phyloP scores from a whole-genome alignment of 495 filamentous ascomycete species.

The Parathielavia hyrcaniae region DNA sequence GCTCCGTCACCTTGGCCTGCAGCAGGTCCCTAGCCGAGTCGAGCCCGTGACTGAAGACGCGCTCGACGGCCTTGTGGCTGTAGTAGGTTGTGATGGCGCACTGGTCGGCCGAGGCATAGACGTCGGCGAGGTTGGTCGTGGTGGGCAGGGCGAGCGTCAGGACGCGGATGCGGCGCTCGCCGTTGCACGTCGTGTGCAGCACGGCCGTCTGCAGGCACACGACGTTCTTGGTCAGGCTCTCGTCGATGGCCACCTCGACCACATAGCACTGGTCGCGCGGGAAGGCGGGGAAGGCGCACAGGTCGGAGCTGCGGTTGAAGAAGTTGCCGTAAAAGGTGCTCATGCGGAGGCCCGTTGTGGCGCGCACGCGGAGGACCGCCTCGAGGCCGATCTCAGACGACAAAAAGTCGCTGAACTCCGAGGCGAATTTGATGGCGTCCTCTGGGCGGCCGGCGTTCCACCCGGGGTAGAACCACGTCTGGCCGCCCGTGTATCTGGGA shows the following conservation, averaged over 20 bases:
- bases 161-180: constrained; percentile 88
- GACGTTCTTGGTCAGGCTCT: constrained; percentile 84
- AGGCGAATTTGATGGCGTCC: constrained; percentile 95
- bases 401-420: constrained; percentile 92
- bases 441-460: constrained; percentile 92
- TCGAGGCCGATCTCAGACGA: constrained; percentile 94
- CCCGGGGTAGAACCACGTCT: constrained; percentile 97
- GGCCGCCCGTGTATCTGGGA: constrained; percentile 91
- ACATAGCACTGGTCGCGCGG: constrained; percentile 96
- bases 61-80: constrained; percentile 95
- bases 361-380: constrained; percentile 89
- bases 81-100: constrained; percentile 88
- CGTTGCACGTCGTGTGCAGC: constrained; percentile 95
- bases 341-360: constrained; percentile 92
- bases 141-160: constrained; percentile 90
- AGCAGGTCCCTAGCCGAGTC: constrained; percentile 86
- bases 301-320: constrained; percentile 94
- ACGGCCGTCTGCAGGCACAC: constrained; percentile 96
- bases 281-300: constrained; percentile 96
- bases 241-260: constrained; percentile 98
- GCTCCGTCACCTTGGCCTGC: constrained; percentile 84
- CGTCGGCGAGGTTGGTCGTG: constrained; percentile 78
- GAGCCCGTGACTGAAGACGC: constrained; percentile 74
- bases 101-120: constrained; percentile 94
- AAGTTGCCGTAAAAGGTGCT: constrained; percentile 99